Evolutionary conservation across 345 rosid genomes (phyloP), one percentile per base, ranked within the genome.

Genomic region (Arabis hirsuta): DNA sequence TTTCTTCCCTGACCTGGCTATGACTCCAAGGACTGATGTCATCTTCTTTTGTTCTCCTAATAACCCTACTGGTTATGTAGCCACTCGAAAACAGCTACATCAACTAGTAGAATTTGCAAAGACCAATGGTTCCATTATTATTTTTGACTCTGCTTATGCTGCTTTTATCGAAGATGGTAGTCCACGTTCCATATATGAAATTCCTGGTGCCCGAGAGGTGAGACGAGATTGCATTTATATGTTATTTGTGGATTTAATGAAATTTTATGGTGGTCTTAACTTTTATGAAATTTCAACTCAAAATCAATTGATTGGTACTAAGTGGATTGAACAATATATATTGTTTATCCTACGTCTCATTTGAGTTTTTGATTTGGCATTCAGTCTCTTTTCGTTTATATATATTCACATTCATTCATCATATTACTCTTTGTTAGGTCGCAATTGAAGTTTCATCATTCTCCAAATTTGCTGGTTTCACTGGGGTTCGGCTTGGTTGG

Each of bases 41-140:
- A 93, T 90, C 67, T 93, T 93, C 91, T 88, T 90, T 71, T 93
- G 97, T 67, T 93, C 97, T 56, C 98, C 97, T 42, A 93, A 88
- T 76, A 93, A 93, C 73, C 98, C 97, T 1, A 93, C 98, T 20
- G 97, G 96, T 20, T 69, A 86, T 27, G 96, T 86, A 0, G 96
- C 97, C 1, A 56, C 98, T 0, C 57, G 86, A 62, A 38, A 63
- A 32, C 97, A 93, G 20, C 66, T 93, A 34, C 55, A 84, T 72
- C 78, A 83, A 43, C 82, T 93, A 11, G 93, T 93, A 24, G 65
- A 79, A 2, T 93, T 90, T 62, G 97, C 98, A 10, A 85, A 77
- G 83, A 74, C n/a, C 0, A 93, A 90, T 73, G 96, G 96, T 3
- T 90, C 98, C 1, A 80, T 90, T 39, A 87, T 90, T 55, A 70